A percentile compares a stretch with the other conserved stretches of the same genome.
Evolutionary conservation across 1,284 basidiomycete species (phyloP).

Genomic region (Heliocybe sulcata): DNA sequence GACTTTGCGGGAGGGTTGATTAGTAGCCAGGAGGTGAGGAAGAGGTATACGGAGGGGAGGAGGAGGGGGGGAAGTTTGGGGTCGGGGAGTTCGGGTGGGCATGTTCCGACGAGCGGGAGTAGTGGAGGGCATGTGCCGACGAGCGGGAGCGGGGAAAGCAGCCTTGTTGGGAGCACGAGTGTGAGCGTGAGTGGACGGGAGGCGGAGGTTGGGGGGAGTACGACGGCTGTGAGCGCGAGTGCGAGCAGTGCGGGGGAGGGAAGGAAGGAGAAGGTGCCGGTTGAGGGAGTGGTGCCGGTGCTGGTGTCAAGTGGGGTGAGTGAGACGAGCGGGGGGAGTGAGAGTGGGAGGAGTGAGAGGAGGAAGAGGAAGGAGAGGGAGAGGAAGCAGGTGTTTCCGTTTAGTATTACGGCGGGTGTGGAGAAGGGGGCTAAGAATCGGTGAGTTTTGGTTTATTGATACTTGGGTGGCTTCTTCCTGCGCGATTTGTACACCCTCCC

Average conservation of each 20-base stretch:
- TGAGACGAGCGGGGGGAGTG: conserved; percentile 10
- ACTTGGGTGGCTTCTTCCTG: conserved; percentile 4
- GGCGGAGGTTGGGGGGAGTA: conserved; percentile 5
- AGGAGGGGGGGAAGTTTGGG: neutral
- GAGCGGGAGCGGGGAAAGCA: neutral
- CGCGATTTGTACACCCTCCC: neutral
- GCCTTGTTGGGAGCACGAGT: neutral
- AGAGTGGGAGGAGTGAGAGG: conserved; percentile 9
- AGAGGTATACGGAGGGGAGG: neutral
- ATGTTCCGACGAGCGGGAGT: neutral
- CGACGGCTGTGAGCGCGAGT: conserved; percentile 1
- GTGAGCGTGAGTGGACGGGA: conserved; percentile 1
- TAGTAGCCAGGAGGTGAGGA: neutral
- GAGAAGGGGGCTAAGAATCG: conserved; percentile 94
- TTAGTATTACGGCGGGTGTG: conserved; percentile 92
- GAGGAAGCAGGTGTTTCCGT: conserved; percentile 52
- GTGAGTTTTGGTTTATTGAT: conserved; percentile 33
- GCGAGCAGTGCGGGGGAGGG: neutral
- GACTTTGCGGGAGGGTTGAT: neutral
- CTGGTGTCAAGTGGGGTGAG: conserved; percentile 5
- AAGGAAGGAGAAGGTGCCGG: neutral
- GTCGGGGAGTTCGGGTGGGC: neutral
- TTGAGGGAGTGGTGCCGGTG: neutral
- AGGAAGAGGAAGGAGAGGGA: conserved; percentile 9
- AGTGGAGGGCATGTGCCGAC: neutral